Conservation (phyloP, 768 basidiomycete genomes). For the Mycena polygramma region DNA sequence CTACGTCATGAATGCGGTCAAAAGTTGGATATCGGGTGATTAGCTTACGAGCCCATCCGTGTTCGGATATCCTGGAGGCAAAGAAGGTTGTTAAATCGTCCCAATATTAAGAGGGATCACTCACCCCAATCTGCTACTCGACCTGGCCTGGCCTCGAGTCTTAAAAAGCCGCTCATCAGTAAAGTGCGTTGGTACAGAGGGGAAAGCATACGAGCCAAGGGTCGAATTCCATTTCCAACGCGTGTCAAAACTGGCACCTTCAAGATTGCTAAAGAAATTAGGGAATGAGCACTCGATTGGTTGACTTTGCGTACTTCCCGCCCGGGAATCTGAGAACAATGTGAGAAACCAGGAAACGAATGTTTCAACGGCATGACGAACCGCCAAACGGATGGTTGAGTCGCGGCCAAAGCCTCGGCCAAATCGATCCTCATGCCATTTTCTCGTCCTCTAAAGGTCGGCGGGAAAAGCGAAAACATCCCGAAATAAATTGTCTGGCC, state of each 20-base stretch:
- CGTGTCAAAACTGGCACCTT: conserved; percentile 59
- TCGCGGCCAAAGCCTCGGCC: conserved; percentile 57
- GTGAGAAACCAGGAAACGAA: background rate
- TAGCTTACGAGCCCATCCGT: conserved; percentile 64
- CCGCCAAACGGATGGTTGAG: conserved; percentile 57
- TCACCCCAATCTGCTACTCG: conserved; percentile 56
- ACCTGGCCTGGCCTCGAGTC: conserved; percentile 48
- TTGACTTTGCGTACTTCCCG: conserved; percentile 40
- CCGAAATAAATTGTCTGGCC: conserved; percentile 63
- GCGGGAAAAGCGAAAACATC: conserved; percentile 73
- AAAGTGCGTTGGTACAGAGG: background rate
- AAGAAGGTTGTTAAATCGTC: conserved; percentile 47
- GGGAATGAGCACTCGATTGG: too few relatives aligned
- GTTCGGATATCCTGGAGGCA: conserved; percentile 60
- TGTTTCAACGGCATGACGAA: background rate
- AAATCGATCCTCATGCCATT: conserved; percentile 75
- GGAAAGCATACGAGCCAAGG: conserved; percentile 59
- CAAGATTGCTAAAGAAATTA: conserved; percentile 50
- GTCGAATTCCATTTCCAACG: conserved; percentile 77
- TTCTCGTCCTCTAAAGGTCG: conserved; percentile 67
- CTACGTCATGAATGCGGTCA: background rate
- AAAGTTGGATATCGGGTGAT: background rate
- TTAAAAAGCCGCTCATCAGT: conserved; percentile 35
- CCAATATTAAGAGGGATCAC: conserved; percentile 30
- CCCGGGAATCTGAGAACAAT: conserved; percentile 41